Evolutionary conservation across 306 rosid genomes (phyloP).

Genomic region (Amphicarpaea edgeworthii): DNA sequence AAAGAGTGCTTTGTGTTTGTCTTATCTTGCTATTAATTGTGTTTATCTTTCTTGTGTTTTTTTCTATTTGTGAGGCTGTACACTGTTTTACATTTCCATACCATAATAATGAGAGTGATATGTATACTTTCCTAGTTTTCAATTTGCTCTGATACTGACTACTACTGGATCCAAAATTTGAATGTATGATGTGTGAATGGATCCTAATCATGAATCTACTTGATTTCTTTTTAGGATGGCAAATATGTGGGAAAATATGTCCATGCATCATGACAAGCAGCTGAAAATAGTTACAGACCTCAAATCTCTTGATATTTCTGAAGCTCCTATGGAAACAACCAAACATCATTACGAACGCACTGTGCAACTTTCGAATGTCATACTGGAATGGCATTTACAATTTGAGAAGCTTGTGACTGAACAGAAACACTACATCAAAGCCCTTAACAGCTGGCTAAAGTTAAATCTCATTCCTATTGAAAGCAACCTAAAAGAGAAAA

Average conservation of each 20-base stretch:
- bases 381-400: constrained; percentile 70
- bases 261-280: constrained; percentile 66
- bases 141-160: constrained; percentile 15
- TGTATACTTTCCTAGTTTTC: constrained; percentile 21
- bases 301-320: constrained; percentile 66
- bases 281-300: constrained; percentile 62
- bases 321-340: constrained; percentile 73
- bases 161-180: background rate
- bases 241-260: constrained; percentile 79
- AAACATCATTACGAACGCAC: constrained; percentile 75
- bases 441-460: constrained; percentile 77
- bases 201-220: constrained; percentile 31
- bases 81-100: background rate
- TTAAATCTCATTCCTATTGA: constrained; percentile 84
- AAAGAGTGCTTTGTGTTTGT: background rate
- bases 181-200: background rate
- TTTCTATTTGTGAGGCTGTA: background rate
- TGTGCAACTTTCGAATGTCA: constrained; percentile 63
- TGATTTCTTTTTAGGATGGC: constrained; percentile 68
- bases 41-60: background rate
- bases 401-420: constrained; percentile 77
- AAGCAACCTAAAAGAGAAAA: constrained; percentile 84
- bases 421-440: constrained; percentile 80
- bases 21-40: constrained; percentile 9
- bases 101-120: background rate